phyloP scores from a whole-genome alignment of 1,139 yeast genomes.

The Taiozyma sp. region DNA sequence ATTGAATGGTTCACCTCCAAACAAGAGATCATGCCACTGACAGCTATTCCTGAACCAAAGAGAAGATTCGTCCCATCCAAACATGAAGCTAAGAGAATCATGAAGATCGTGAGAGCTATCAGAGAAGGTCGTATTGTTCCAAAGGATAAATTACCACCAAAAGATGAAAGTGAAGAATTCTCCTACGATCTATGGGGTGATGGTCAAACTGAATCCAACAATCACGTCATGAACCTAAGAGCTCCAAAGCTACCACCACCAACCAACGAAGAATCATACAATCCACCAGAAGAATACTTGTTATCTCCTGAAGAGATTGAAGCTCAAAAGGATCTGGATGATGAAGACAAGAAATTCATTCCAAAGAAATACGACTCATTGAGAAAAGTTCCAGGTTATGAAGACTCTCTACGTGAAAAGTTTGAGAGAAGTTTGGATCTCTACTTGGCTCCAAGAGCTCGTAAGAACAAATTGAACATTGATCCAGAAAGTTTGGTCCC shows the following conservation, averaged over 20 bases:
- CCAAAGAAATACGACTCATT: slow-evolving; percentile 81
- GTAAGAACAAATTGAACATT: slow-evolving; percentile 83
- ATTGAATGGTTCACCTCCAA: slow-evolving; percentile 93
- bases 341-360: slow-evolving; percentile 62
- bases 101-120: slow-evolving; percentile 94
- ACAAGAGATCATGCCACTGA: slow-evolving; percentile 84
- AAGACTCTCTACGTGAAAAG: slow-evolving; percentile 77
- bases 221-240: slow-evolving; percentile 84
- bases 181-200: slow-evolving; percentile 87
- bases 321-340: slow-evolving; percentile 65
- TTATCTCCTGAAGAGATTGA: slow-evolving; percentile 72
- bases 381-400: slow-evolving; percentile 92
- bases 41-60: slow-evolving; percentile 95
- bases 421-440: slow-evolving; percentile 93
- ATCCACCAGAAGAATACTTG: slow-evolving; percentile 95
- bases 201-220: slow-evolving; percentile 46
- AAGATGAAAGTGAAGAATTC: slow-evolving; percentile 43
- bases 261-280: slow-evolving; percentile 91
- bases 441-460: slow-evolving; percentile 93
- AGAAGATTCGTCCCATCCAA: slow-evolving; percentile 95
- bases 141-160: slow-evolving; percentile 46
- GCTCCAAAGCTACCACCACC: slow-evolving; percentile 98
- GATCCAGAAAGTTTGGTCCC: slow-evolving; percentile 97
- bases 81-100: slow-evolving; percentile 91
- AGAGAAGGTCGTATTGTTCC: slow-evolving; percentile 93